A percentile compares a stretch with the other conserved stretches of the same genome.
phyloP scores from a whole-genome alignment of 371 early-diverging fungal species.

The Actinomucor elegans region DNA sequence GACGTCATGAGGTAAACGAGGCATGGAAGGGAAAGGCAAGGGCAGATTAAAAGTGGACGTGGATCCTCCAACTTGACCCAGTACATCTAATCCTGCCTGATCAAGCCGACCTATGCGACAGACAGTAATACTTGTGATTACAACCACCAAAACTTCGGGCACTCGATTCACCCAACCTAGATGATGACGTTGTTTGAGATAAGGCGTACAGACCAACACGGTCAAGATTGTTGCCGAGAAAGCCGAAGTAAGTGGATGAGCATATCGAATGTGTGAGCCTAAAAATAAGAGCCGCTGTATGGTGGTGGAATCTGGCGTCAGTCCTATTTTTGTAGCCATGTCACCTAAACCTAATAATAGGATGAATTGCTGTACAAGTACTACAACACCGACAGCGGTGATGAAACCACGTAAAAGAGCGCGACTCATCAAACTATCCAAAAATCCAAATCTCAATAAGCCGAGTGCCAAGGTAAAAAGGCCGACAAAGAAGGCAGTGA shows the following conservation, averaged over 20 bases:
- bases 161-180: conserved; percentile 50
- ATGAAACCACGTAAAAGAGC: conserved; percentile 89
- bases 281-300: conserved; percentile 66
- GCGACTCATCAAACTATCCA: conserved; percentile 89
- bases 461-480: conserved; percentile 83
- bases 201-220: conserved; percentile 55
- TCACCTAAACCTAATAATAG: conserved; percentile 67
- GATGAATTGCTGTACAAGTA: conserved; percentile 78
- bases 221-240: conserved; percentile 64
- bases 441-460: conserved; percentile 86
- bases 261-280: conserved; percentile 7
- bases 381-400: conserved; percentile 82
- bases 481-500: conserved; percentile 79
- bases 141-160: conserved; percentile 83
- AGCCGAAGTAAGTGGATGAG: conserved; percentile 26
- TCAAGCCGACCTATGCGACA: conserved; percentile 61
- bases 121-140: conserved; percentile 64
- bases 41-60: conserved; percentile 17
- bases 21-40: conserved; percentile 57
- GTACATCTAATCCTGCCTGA: conserved; percentile 60
- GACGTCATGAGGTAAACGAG: conserved; percentile 44
- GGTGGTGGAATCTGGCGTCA: conserved; percentile 63
- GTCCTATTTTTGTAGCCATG: conserved; percentile 31
- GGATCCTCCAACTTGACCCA: conserved; percentile 60
- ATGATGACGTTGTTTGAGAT: conserved; percentile 45